Evolutionary conservation across 441 rosid species (phyloP).

Genomic region (Adansonia rubrostipa): DNA sequence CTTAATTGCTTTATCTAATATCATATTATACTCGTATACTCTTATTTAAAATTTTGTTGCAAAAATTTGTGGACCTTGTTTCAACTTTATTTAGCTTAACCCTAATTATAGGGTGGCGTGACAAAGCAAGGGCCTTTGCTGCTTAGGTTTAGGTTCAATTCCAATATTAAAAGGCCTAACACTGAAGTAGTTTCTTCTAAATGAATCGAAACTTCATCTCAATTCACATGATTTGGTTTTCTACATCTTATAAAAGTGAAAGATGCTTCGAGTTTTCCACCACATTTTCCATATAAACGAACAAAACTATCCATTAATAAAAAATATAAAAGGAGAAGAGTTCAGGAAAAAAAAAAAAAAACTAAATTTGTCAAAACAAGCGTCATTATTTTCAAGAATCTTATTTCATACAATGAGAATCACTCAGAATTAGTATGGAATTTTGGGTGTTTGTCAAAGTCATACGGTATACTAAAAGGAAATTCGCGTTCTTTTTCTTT

Average conservation of each 20-base stretch:
- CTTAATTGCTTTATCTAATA: no score
- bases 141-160: neutral
- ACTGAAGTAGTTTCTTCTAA: neutral
- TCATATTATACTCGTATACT: no score
- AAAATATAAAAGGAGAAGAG: neutral
- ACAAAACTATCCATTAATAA: neutral
- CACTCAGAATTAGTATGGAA: no score
- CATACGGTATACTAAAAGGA: conserved; percentile 28
- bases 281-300: neutral
- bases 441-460: conserved; percentile 21
- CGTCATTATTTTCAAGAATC: neutral
- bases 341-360: neutral
- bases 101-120: no score
- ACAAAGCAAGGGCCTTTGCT: neutral
- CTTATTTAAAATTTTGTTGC: no score
- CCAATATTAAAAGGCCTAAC: neutral
- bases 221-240: neutral
- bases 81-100: no score
- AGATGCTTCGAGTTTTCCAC: neutral
- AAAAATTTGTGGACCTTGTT: no score
- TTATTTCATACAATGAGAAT: no score
- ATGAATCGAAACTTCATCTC: neutral
- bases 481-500: conserved; percentile 25
- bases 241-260: neutral
- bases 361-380: neutral